Percentiles rank a stretch among this genome's conserved stretches.
phyloP scores from a whole-genome alignment of 192 early-diverging fungal species.

The Coemansia sp. region DNA sequence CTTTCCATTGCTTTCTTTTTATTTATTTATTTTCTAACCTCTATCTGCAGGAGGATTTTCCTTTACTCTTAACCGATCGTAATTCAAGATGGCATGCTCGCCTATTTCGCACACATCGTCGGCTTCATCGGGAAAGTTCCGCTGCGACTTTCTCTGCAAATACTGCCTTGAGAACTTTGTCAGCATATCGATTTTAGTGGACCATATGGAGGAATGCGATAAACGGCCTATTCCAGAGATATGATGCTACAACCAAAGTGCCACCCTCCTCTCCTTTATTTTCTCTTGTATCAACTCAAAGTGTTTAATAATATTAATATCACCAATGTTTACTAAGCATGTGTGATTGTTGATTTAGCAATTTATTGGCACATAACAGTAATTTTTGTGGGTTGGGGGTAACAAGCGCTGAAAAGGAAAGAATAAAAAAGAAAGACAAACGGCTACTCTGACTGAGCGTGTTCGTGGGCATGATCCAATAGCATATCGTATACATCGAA shows the following conservation, averaged over 20 bases:
- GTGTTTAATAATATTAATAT: constrained; percentile 15
- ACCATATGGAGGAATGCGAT: constrained; percentile 36
- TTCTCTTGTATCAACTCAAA: constrained; percentile 6
- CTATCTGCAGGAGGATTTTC: background rate
- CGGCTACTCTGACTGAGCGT: background rate
- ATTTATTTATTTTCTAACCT: constrained; percentile 6
- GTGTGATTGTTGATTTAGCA: background rate
- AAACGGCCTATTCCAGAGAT: background rate
- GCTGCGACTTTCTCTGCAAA: constrained; percentile 40
- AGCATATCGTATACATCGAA: constrained; percentile 5
- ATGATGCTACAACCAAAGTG: background rate
- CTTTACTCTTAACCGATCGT: background rate
- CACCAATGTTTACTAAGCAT: background rate
- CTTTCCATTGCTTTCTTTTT: background rate
- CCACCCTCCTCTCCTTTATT: background rate
- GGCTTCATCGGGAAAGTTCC: constrained; percentile 34
- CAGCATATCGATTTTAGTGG: constrained; percentile 23
- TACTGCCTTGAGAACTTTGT: constrained; percentile 36
- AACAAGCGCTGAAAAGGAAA: background rate
- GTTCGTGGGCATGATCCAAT: background rate
- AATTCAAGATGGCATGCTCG: constrained; percentile 39
- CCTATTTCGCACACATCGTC: constrained; percentile 17
- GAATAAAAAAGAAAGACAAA: background rate
- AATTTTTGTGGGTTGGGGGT: background rate
- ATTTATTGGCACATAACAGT: constrained; percentile 9